Base-by-base conservation (phyloP, 306 rosid species). In the Quercus ilex region DNA sequence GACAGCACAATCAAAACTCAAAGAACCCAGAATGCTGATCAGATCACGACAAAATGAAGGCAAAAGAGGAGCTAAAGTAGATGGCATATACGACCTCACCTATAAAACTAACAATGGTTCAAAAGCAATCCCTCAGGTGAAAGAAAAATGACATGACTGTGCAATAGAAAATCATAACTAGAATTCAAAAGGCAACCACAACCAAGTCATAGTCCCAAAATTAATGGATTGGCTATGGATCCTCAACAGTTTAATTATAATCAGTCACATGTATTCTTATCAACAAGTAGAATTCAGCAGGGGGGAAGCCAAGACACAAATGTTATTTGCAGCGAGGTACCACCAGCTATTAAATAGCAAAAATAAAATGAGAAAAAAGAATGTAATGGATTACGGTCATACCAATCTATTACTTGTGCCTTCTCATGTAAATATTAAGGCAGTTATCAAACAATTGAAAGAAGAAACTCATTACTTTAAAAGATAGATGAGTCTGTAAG, bases 61-160 rank as follows among this genome's bases (percentile, higher is more conserved):
- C 77, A 93, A 79, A 30, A 87, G 83, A 68, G 93, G 89, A 78
- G 78, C 91, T 86, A 93, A 89, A 69, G 89, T 64, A 53, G 89
- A 89, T 62, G 98, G 98, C 93, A 93, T 90, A 80, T 93, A 84
- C 19, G 98, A 93, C 86, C 88, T 90, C 81, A 87, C 91, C 98
- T 91, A 80, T 62, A 79, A 82, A 83, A 78, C 69, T 75, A 86
- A 74, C 77, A 68, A 71, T 84, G 25, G 13, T 38, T 68, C 31
- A 83, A 69, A 43, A 77, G 28, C 31, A 75, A 80, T 59, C 38
- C 46, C 35, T 33, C 12, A 55, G 33, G 21, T 25, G 17, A 71
- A 71, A 63, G 57, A 26, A 57, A 49, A 71, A 72, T 57, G 6
- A 51, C 10, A 30, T n/a, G 17, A 65, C 1, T 19, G 38, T 18